These are phyloP conservation scores for Esteya vermicola DNA, from an alignment of 2,329 filamentous ascomycete genomes.

Conservation along the genomic window DNA sequence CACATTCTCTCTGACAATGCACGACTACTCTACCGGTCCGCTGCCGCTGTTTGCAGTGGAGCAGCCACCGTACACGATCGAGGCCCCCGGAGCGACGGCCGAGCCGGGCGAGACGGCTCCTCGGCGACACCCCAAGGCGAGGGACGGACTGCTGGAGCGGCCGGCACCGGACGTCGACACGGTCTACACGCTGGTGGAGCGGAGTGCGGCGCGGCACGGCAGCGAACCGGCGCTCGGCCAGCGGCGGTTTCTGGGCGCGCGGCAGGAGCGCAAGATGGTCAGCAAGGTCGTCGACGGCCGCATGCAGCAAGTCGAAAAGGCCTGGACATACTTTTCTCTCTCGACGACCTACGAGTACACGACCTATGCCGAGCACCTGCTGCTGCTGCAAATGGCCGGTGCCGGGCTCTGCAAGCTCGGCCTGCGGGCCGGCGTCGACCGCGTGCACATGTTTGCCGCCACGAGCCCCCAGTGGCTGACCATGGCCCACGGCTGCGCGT, in stretches of 20 bases:
- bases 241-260: slow-evolving; percentile 60
- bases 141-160: slow-evolving; percentile 51
- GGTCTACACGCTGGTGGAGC: slow-evolving; percentile 63
- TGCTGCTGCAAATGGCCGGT: slow-evolving; percentile 53
- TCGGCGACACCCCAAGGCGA: slow-evolving; percentile 56
- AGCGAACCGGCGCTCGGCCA: slow-evolving; percentile 53
- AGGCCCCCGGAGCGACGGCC: slow-evolving; percentile 52
- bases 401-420: slow-evolving; percentile 63
- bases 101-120: slow-evolving; percentile 74
- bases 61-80: slow-evolving; percentile 61
- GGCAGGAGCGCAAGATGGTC: slow-evolving; percentile 77
- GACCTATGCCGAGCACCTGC: slow-evolving; percentile 68
- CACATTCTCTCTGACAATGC: background rate
- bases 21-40: slow-evolving; percentile 17
- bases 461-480: slow-evolving; percentile 78
- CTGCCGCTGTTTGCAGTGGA: slow-evolving; percentile 45
- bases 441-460: slow-evolving; percentile 70
- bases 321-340: slow-evolving; percentile 84
- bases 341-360: slow-evolving; percentile 61
- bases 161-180: slow-evolving; percentile 60
- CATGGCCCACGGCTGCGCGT: slow-evolving; percentile 60
- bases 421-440: slow-evolving; percentile 48
- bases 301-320: slow-evolving; percentile 69
- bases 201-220: slow-evolving; percentile 48
- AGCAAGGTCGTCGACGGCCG: slow-evolving; percentile 78